Base-by-base conservation (phyloP, 108 stramenopile species). In the Nitzschia sp. region DNA sequence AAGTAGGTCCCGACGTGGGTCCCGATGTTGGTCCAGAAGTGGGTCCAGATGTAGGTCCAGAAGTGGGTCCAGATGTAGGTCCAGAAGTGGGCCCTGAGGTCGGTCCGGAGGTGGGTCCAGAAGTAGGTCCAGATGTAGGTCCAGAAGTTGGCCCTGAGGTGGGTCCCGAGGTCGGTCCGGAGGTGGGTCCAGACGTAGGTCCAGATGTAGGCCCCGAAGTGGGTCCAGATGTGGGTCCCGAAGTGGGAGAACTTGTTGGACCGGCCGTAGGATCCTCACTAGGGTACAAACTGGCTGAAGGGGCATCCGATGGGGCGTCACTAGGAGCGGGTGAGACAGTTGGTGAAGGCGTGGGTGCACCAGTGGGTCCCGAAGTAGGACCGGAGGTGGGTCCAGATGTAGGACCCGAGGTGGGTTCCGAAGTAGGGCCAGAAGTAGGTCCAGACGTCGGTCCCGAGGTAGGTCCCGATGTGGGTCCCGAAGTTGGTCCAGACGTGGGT, bases 61-160 rank as follows among this genome's bases (percentile, higher is more conserved):
- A 23, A 15, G 70, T 71, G 17, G 70, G 70, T 25, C 68, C 68
- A 50, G 63, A 47, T 3, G 63, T 65, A 22, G 68, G 60, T 44
- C 48, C 48, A 35, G 55, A 13, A 0, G 65, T 34, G 17, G 65
- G 69, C 11, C 59, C 69, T 25, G 47, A 0, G n/a, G 69, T 11
- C 22, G 31, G 31, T 9, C 48, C 48, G 5, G 48, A 8, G 19
- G 31, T 21, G 55, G 45, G 21, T 38, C 41, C 38, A 57, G 61
- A 11, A 15, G 69, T 47, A 53, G 69, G 69, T 23, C 48, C 57
- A 35, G 55, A 13, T 0, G 65, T 34, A 3, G 65, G 69, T n/a
- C 59, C 69, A 36, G 47, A 0, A 22, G 69, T 11, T 41, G 31
- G 31, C 15, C 48, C 48, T 19, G 48, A 8, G 19, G 31, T 21